phyloP scores from a whole-genome alignment of 208 protist genomes.

The Wallacemonas sp. region DNA sequence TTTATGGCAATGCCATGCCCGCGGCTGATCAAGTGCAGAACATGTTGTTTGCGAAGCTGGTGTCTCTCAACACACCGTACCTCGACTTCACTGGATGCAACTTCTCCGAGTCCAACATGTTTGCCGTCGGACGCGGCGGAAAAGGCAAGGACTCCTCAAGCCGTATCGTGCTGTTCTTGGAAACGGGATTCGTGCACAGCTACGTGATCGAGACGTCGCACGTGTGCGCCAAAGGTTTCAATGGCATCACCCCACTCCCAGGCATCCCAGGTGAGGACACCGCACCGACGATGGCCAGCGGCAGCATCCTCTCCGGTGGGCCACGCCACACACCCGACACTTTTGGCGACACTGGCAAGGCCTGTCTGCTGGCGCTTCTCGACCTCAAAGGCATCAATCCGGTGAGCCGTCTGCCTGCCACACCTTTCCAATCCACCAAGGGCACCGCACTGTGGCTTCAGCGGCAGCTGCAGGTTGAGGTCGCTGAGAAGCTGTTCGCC shows the following conservation, averaged over 20 bases:
- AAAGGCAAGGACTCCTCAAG: constrained; percentile 88
- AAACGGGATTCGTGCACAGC: constrained; percentile 76
- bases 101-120: constrained; percentile 93
- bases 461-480: constrained; percentile 73
- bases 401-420: constrained; percentile 50
- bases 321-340: constrained; percentile 55
- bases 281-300: constrained; percentile 5
- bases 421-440: constrained; percentile 49
- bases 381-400: constrained; percentile 86
- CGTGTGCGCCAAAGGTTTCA: constrained; percentile 66
- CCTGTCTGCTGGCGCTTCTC: constrained; percentile 69
- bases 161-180: constrained; percentile 79
- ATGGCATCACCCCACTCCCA: constrained; percentile 36
- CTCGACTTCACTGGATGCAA: constrained; percentile 92
- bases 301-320: constrained; percentile 11
- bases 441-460: constrained; percentile 69
- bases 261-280: constrained; percentile 22
- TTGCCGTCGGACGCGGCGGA: constrained; percentile 82
- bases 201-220: constrained; percentile 94
- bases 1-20: constrained; percentile 92
- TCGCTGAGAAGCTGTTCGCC: constrained; percentile 68
- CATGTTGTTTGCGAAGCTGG: constrained; percentile 88
- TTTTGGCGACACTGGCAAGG: constrained; percentile 79
- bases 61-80: constrained; percentile 88
- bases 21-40: constrained; percentile 65